Conservation (phyloP, 164 flowering plant species). For the Macadamia integrifolia region DNA sequence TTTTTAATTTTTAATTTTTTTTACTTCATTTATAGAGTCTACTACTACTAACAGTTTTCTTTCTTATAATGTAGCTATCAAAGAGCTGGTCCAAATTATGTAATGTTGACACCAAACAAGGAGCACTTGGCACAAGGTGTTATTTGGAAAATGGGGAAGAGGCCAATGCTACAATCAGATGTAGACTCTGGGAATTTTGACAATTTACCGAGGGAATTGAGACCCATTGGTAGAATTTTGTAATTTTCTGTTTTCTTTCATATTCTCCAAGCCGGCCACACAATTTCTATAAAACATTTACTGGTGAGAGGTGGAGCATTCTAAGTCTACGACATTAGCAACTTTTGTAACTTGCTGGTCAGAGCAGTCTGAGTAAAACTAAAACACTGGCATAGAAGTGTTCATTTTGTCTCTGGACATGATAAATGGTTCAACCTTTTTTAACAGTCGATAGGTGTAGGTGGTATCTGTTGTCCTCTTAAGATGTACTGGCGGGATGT, state of each 20-base stretch:
- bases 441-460: too few species aligned
- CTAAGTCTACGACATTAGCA: too few species aligned
- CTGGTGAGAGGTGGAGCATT: too few species aligned
- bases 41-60: background rate
- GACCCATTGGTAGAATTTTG: slow-evolving; percentile 63
- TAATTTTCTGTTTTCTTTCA: slow-evolving; percentile 17
- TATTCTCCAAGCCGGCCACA: background rate
- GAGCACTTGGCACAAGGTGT: slow-evolving; percentile 85
- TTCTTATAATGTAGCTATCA: slow-evolving; percentile 50
- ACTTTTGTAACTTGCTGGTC: too few species aligned
- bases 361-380: too few species aligned
- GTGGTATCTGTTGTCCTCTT: too few species aligned
- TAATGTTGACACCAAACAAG: slow-evolving; percentile 87
- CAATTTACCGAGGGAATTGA: slow-evolving; percentile 61
- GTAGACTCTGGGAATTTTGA: slow-evolving; percentile 61
- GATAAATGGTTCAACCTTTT: too few species aligned
- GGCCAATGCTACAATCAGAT: slow-evolving; percentile 70
- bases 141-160: slow-evolving; percentile 50
- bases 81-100: slow-evolving; percentile 90
- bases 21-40: too few species aligned
- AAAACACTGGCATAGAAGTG: too few species aligned
- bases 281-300: background rate
- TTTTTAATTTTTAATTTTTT: too few species aligned
- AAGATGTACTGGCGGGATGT: too few species aligned
- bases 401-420: too few species aligned